Conservation (phyloP, 768 basidiomycete species). For the Phlebiopsis flavidoalba region DNA sequence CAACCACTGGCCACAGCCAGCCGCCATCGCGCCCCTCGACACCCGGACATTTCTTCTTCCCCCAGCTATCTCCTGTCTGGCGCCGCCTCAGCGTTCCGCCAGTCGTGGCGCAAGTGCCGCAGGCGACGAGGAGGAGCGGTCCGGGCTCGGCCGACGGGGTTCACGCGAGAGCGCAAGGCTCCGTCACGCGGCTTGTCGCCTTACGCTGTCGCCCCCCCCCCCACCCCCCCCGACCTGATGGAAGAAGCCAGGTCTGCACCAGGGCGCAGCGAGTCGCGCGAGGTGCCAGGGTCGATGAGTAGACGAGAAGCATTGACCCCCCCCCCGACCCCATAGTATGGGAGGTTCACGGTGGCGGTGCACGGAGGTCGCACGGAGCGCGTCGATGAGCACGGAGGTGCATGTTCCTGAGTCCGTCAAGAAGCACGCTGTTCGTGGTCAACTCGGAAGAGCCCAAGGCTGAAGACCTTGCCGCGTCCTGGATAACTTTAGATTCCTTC, state of each 20-base stretch:
- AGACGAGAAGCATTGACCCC: neutral
- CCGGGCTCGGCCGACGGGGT: neutral
- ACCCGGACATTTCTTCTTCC: slow-evolving; percentile 6
- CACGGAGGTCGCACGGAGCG: neutral
- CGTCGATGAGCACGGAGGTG: neutral
- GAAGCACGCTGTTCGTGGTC: slow-evolving; percentile 8
- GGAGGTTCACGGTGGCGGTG: neutral
- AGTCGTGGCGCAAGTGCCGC: slow-evolving; percentile 15
- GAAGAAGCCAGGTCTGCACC: slow-evolving; percentile 15
- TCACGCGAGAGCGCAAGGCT: slow-evolving; percentile 10
- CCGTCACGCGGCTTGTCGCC: slow-evolving; percentile 19
- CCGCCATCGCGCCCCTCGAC: slow-evolving; percentile 14
- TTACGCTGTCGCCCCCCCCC: slow-evolving; percentile 22
- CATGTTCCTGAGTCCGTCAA: neutral
- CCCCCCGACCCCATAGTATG: no score
- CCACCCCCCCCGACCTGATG: no score
- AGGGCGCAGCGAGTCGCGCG: slow-evolving; percentile 12
- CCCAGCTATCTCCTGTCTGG: neutral
- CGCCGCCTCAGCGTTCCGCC: slow-evolving; percentile 12
- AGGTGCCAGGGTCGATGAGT: neutral
- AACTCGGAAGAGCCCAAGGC: neutral
- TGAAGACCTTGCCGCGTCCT: neutral
- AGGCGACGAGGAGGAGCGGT: slow-evolving; percentile 5
- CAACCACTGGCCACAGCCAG: slow-evolving; percentile 5
- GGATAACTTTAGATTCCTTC: neutral